Evolutionary conservation across 495 filamentous ascomycete species (phyloP).

Genomic region (Astrothelium macrocarpum): DNA sequence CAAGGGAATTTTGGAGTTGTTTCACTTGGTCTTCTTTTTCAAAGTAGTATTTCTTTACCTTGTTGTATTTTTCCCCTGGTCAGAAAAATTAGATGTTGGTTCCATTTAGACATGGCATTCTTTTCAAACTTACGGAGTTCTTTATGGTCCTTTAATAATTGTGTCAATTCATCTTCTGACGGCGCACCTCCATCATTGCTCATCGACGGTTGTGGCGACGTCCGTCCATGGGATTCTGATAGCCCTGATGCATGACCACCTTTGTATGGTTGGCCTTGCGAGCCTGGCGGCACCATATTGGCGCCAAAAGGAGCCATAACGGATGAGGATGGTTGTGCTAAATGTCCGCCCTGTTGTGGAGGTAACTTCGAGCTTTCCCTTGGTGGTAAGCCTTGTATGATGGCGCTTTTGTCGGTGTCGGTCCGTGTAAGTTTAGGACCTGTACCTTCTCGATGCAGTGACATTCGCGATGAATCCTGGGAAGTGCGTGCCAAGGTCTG

Average conservation of each 20-base stretch:
- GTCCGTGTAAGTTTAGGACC: slow-evolving; percentile 3
- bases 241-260: slow-evolving; percentile 17
- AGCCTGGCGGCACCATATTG: slow-evolving; percentile 27
- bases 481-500: not conserved
- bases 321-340: slow-evolving; percentile 9
- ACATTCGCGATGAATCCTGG: not conserved
- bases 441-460: not conserved
- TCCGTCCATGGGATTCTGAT: slow-evolving; percentile 4
- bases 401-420: not conserved
- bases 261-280: slow-evolving; percentile 28
- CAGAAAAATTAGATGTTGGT: slow-evolving; percentile 8
- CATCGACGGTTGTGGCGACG: slow-evolving; percentile 1
- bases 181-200: slow-evolving; percentile 26
- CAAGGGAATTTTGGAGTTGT: slow-evolving; percentile 89
- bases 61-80: slow-evolving; percentile 87
- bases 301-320: slow-evolving; percentile 29
- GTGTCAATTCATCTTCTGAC: slow-evolving; percentile 30
- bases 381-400: not conserved
- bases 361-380: not conserved
- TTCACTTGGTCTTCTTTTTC: slow-evolving; percentile 91
- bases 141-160: slow-evolving; percentile 33
- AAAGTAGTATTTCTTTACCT: slow-evolving; percentile 95
- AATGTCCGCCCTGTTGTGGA: not conserved
- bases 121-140: slow-evolving; percentile 28
- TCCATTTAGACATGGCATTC: not conserved